Evolutionary conservation across 345 rosid genomes (phyloP).

Genomic region (Gossypium mustelinum): DNA sequence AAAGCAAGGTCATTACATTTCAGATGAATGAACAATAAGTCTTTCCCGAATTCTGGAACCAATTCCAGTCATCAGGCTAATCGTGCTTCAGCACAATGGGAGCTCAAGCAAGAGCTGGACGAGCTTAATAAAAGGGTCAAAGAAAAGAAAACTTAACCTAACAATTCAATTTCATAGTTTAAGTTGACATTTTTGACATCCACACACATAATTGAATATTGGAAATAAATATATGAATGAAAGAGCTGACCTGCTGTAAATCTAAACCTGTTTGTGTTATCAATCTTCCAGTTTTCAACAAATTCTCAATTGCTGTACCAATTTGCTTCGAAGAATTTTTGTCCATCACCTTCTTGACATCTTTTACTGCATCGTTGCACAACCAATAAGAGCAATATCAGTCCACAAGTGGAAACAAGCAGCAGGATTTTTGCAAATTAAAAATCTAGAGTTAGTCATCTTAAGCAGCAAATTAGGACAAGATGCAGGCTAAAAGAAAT

Average conservation of each 20-base stretch:
- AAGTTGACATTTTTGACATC: neutral
- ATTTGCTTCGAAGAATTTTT: slow-evolving; percentile 46
- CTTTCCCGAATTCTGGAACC: neutral
- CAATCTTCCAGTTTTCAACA: slow-evolving; percentile 78
- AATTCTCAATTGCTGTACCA: slow-evolving; percentile 56
- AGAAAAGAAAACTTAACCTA: neutral
- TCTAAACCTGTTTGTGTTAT: slow-evolving; percentile 74
- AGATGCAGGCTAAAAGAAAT: neutral
- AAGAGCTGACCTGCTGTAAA: slow-evolving; percentile 68
- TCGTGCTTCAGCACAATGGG: neutral
- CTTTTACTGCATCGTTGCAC: slow-evolving; percentile 45
- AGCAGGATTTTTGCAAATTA: neutral
- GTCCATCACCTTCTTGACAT: slow-evolving; percentile 65
- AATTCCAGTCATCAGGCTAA: neutral
- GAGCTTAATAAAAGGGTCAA: neutral
- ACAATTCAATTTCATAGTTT: neutral
- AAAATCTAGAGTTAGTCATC: neutral
- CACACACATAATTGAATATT: neutral
- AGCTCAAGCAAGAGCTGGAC: neutral
- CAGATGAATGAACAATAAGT: neutral
- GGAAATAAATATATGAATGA: neutral
- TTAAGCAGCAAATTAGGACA: slow-evolving; percentile 2
- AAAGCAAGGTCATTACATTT: neutral
- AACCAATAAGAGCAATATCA: neutral
- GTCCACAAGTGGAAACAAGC: neutral